These are phyloP conservation scores for Phoma sp. DNA, from an alignment of 2,329 filamentous ascomycete species.

Conservation along the genomic window DNA sequence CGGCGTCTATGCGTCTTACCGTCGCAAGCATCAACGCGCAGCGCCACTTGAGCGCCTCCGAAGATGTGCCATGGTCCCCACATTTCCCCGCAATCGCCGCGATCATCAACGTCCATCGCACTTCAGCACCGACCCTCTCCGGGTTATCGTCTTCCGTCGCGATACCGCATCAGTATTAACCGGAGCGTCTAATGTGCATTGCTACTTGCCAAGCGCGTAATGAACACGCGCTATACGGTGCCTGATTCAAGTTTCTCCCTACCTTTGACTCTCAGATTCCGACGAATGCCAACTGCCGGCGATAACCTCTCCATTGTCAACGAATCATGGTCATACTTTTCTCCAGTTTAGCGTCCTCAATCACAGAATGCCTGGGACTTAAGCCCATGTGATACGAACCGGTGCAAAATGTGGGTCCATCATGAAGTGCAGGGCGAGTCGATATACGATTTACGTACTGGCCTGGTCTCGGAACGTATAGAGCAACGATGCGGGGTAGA, in stretches of 20 bases:
- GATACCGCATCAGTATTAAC: neutral
- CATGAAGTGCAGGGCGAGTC: conserved; percentile 1
- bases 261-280: neutral
- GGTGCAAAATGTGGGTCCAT: neutral
- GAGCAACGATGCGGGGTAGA: conserved; percentile 4
- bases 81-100: conserved; percentile 12
- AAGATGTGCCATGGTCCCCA: neutral
- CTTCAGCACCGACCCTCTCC: neutral
- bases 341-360: neutral
- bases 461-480: neutral
- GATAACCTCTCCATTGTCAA: neutral
- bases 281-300: conserved; percentile 10
- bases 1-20: neutral
- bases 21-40: conserved; percentile 1
- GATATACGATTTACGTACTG: neutral
- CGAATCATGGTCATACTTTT: neutral
- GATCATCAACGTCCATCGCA: neutral
- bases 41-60: conserved; percentile 9
- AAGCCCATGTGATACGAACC: neutral
- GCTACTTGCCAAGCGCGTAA: neutral
- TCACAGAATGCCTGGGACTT: neutral
- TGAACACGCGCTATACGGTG: neutral
- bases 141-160: neutral
- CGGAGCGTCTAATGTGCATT: neutral
- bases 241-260: too few relatives aligned